Evolutionary conservation across 176 grass and related monocot species (phyloP).

Genomic region (Triticum turgidum): DNA sequence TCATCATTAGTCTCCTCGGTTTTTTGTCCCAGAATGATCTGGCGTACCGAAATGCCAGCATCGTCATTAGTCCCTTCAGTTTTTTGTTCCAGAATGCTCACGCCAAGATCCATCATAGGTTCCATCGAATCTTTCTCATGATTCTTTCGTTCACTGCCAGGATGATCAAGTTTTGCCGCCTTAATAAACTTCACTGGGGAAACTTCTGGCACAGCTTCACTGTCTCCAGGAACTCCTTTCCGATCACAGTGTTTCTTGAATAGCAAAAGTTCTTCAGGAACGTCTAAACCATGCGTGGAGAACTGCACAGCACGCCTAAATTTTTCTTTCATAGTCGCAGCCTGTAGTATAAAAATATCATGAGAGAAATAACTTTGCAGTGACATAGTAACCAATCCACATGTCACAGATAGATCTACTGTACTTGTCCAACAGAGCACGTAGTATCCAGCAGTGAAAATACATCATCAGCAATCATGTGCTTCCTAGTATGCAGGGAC

Average conservation of each 20-base stretch:
- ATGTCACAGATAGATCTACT: neutral
- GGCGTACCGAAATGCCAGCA: neutral
- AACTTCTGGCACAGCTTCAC: constrained; percentile 17
- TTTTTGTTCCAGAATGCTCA: constrained; percentile 13
- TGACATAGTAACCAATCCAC: neutral
- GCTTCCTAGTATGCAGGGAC: constrained; percentile 46
- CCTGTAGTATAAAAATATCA: neutral
- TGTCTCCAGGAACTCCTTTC: constrained; percentile 29
- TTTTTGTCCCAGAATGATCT: constrained; percentile 11
- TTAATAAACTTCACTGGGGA: neutral
- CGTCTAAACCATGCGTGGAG: constrained; percentile 67
- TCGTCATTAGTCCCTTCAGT: constrained; percentile 13
- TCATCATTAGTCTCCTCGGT: constrained; percentile 15
- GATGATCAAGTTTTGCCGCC: constrained; percentile 18
- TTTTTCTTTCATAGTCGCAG: neutral
- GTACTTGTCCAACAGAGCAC: constrained; percentile 75
- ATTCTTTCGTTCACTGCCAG: neutral
- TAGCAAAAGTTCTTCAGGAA: constrained; percentile 57
- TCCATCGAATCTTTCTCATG: constrained; percentile 1
- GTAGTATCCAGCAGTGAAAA: constrained; percentile 55
- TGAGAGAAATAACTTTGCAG: neutral
- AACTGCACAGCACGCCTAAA: constrained; percentile 50
- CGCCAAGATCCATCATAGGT: constrained; percentile 19
- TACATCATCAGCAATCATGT: constrained; percentile 62
- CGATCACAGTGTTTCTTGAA: constrained; percentile 41